These are phyloP conservation scores for Euptelea pleiosperma DNA, from an alignment of 164 flowering plant species.

Conservation along the genomic window DNA sequence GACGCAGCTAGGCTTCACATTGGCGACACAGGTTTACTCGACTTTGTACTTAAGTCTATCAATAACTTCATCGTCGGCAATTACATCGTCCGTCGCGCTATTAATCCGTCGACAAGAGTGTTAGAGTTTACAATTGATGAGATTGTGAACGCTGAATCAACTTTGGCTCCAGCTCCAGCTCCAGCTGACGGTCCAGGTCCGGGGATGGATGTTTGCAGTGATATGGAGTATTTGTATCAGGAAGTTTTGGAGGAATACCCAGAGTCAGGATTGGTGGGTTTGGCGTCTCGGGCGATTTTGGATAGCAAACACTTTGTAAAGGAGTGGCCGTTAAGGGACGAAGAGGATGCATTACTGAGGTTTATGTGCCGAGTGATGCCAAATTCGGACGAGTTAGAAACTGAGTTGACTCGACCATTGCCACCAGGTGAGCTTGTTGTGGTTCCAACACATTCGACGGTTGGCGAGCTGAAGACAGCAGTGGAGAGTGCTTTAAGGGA, in stretches of 20 bases:
- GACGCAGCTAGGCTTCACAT: constrained; percentile 76
- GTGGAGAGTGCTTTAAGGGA: constrained; percentile 60
- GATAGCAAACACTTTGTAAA: constrained; percentile 71
- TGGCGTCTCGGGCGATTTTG: constrained; percentile 42
- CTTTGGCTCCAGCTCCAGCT: not conserved
- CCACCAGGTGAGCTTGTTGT: constrained; percentile 49
- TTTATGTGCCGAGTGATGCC: constrained; percentile 49
- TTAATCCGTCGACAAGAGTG: constrained; percentile 47
- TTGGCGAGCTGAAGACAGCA: constrained; percentile 57
- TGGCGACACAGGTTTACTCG: constrained; percentile 87
- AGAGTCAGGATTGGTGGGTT: constrained; percentile 22
- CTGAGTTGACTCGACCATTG: constrained; percentile 10
- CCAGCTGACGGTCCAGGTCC: not conserved
- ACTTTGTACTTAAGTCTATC: constrained; percentile 77
- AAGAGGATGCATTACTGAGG: constrained; percentile 44
- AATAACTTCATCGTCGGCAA: constrained; percentile 63
- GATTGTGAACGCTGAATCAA: constrained; percentile 8
- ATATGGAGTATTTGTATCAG: constrained; percentile 43
- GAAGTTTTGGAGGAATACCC: constrained; percentile 42
- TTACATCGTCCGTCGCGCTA: constrained; percentile 50
- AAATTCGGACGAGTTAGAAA: constrained; percentile 18
- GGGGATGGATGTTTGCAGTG: constrained; percentile 49
- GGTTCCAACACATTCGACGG: constrained; percentile 59
- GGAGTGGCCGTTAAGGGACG: constrained; percentile 71
- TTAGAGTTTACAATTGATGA: constrained; percentile 61